phyloP scores from a whole-genome alignment of 2,329 filamentous ascomycete species.

The Colletotrichum siamense region DNA sequence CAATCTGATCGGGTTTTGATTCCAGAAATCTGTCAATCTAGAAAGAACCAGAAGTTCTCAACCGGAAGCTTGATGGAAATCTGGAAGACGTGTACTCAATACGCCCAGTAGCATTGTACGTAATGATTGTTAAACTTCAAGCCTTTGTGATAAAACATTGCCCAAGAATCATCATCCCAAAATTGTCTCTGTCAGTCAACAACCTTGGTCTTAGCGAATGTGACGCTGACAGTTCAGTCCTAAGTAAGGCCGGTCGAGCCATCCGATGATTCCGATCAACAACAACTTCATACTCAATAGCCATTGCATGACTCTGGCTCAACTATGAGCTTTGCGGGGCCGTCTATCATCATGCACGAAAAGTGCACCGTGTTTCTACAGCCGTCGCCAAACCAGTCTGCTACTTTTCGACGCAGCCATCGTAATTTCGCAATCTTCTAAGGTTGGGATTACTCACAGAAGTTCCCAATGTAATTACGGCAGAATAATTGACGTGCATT shows the following conservation, averaged over 20 bases:
- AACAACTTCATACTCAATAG: background rate
- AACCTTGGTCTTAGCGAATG: background rate
- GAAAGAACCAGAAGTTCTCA: background rate
- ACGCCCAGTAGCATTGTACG: no score
- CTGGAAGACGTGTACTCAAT: background rate
- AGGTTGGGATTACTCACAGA: background rate
- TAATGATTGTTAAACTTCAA: background rate
- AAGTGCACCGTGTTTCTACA: background rate
- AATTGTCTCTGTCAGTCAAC: background rate
- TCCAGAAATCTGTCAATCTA: background rate
- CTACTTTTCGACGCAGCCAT: background rate
- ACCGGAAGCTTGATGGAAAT: background rate
- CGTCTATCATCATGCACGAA: background rate
- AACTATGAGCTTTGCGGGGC: background rate
- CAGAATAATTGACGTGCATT: background rate
- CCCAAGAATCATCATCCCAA: background rate
- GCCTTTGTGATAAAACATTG: background rate
- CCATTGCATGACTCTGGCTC: background rate
- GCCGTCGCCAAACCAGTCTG: background rate
- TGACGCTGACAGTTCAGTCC: background rate
- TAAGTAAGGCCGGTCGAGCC: background rate
- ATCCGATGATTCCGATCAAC: background rate
- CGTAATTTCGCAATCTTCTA: background rate
- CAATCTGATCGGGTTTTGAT: background rate
- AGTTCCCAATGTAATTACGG: background rate